Percentiles rank a stretch among this genome's conserved stretches.
Evolutionary conservation across 1,284 basidiomycete genomes (phyloP).

Genomic region (Veloboletus limbatus): DNA sequence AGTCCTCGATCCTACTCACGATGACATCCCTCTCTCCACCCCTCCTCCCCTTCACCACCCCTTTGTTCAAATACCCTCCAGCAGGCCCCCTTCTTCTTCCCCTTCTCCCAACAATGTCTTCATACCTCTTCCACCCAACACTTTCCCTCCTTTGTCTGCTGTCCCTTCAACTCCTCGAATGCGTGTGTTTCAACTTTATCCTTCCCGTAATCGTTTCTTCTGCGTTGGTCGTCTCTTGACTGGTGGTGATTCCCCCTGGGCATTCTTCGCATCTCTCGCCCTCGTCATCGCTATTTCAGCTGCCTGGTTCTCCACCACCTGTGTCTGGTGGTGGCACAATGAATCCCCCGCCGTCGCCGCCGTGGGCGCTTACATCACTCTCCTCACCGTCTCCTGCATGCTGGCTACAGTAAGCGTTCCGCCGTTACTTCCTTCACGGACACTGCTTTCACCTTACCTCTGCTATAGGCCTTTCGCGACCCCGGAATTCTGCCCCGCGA

Average conservation of each 20-base stretch:
- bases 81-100: slow-evolving; percentile 25
- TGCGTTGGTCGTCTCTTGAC: slow-evolving; percentile 69
- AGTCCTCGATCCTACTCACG: slow-evolving; percentile 50
- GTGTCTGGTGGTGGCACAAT: slow-evolving; percentile 83
- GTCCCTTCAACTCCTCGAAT: slow-evolving; percentile 46
- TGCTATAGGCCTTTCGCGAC: slow-evolving; percentile 68
- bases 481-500: slow-evolving; percentile 87
- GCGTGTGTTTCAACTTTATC: slow-evolving; percentile 60
- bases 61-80: slow-evolving; percentile 27
- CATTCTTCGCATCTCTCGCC: slow-evolving; percentile 64
- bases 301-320: slow-evolving; percentile 81
- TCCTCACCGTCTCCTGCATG: slow-evolving; percentile 77
- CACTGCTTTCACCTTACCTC: background rate
- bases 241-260: slow-evolving; percentile 81
- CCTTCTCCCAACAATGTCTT: slow-evolving; percentile 32
- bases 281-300: slow-evolving; percentile 68
- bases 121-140: slow-evolving; percentile 24
- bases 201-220: slow-evolving; percentile 76
- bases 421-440: background rate
- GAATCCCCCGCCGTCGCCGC: slow-evolving; percentile 71
- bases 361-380: slow-evolving; percentile 74
- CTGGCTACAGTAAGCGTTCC: slow-evolving; percentile 58
- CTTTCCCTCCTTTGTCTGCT: slow-evolving; percentile 42
- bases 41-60: slow-evolving; percentile 17
- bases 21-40: slow-evolving; percentile 11